phyloP scores from a whole-genome alignment of 495 filamentous ascomycete species.

The Sabuloglossum arenarium region DNA sequence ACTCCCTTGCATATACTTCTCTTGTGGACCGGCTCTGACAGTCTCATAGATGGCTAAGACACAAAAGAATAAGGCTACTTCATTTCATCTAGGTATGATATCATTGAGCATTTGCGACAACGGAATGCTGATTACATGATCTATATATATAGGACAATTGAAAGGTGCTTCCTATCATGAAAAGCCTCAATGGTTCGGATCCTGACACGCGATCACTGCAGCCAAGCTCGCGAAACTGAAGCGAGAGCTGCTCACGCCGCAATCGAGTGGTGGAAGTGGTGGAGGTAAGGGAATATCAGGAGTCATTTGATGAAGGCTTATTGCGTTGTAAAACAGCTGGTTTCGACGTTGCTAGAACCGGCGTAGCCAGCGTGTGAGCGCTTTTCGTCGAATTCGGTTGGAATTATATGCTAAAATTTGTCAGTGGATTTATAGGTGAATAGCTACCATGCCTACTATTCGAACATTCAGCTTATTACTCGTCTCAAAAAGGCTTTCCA shows the following conservation, averaged over 20 bases:
- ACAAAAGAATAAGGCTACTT: slow-evolving; percentile 96
- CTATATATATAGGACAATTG: slow-evolving; percentile 49
- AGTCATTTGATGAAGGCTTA: neutral
- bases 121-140: neutral
- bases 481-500: slow-evolving; percentile 36
- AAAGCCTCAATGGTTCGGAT: neutral
- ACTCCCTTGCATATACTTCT: neutral
- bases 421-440: slow-evolving; percentile 28
- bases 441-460: neutral
- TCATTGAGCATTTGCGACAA: neutral
- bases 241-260: slow-evolving; percentile 79
- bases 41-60: slow-evolving; percentile 65
- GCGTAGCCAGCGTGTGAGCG: slow-evolving; percentile 87
- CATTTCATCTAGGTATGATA: slow-evolving; percentile 47
- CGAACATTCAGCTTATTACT: neutral
- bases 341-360: slow-evolving; percentile 95
- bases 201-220: neutral
- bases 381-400: slow-evolving; percentile 7
- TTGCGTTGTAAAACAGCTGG: slow-evolving; percentile 32
- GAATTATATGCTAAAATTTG: neutral
- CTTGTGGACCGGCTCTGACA: neutral
- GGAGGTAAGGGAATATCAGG: slow-evolving; percentile 30
- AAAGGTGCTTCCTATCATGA: slow-evolving; percentile 24
- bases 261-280: slow-evolving; percentile 59
- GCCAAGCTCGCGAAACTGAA: slow-evolving; percentile 97